Conservation (phyloP, 441 rosid species). For the Croton setiger region DNA sequence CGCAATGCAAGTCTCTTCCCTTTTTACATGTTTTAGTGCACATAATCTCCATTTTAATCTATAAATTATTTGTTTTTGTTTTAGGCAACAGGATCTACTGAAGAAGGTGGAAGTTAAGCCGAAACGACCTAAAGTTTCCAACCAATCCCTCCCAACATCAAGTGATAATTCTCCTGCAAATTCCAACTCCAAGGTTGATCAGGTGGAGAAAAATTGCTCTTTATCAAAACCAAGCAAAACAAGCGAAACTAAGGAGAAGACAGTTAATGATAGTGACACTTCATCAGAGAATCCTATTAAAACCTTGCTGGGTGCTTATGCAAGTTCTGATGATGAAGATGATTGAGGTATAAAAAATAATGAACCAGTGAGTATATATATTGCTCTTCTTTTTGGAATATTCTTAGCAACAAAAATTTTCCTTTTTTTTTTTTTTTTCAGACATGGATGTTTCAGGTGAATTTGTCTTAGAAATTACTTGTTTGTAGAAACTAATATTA, state of each 20-base stretch:
- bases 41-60: not conserved
- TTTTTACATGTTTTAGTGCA: not conserved
- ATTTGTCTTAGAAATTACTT: constrained; percentile 2
- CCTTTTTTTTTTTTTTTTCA: not conserved
- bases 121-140: constrained; percentile 48
- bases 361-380: not conserved
- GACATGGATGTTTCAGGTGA: not conserved
- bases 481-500: not conserved
- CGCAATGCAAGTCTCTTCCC: not conserved
- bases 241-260: constrained; percentile 15
- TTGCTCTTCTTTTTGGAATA: not conserved
- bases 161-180: constrained; percentile 26
- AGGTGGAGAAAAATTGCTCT: constrained; percentile 29
- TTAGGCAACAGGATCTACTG: constrained; percentile 86
- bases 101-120: constrained; percentile 87
- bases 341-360: constrained; percentile 11
- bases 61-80: constrained; percentile 9
- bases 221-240: constrained; percentile 23
- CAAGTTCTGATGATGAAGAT: constrained; percentile 79
- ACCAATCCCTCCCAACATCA: constrained; percentile 29
- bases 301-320: constrained; percentile 80
- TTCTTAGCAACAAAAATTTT: not conserved
- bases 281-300: constrained; percentile 39
- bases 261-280: not conserved
- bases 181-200: constrained; percentile 23